phyloP scores from a whole-genome alignment of 129 eudicot genomes.

The Pulicaria dysenterica region DNA sequence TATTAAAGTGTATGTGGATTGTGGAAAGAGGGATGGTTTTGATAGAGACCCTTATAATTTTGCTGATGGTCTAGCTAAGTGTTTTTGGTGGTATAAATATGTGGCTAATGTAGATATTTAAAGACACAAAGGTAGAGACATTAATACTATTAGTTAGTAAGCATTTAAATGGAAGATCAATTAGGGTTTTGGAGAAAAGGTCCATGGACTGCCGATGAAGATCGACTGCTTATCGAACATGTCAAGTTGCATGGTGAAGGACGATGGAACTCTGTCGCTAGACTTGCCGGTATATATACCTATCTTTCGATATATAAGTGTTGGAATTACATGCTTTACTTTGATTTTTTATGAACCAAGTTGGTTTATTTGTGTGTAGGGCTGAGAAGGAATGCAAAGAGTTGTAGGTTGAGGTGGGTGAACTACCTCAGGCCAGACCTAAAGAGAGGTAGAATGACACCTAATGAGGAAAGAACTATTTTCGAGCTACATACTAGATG shows the following conservation, averaged over 20 bases:
- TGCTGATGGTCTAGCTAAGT: constrained; percentile 24
- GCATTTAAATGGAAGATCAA: constrained; percentile 34
- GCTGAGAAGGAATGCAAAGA: constrained; percentile 83
- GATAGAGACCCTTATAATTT: constrained; percentile 34
- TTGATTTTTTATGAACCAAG: neutral
- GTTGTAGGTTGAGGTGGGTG: constrained; percentile 95
- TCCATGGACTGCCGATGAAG: constrained; percentile 97
- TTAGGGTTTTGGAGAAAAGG: constrained; percentile 78
- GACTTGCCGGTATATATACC: constrained; percentile 58
- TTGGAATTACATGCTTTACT: neutral
- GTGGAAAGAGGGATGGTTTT: constrained; percentile 33
- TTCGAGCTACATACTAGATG: constrained; percentile 81
- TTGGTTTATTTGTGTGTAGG: constrained; percentile 42
- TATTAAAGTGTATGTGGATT: constrained; percentile 20
- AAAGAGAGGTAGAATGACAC: constrained; percentile 89
- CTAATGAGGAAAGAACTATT: constrained; percentile 67
- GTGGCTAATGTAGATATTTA: constrained; percentile 45
- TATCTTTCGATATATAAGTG: neutral
- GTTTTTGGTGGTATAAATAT: constrained; percentile 61
- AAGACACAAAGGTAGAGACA: constrained; percentile 39
- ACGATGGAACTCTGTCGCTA: constrained; percentile 87
- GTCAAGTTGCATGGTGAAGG: constrained; percentile 92
- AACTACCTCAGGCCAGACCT: constrained; percentile 89
- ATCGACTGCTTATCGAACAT: constrained; percentile 67
- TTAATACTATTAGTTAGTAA: constrained; percentile 20